A percentile compares a stretch with the other conserved stretches of the same genome.
These are phyloP conservation scores for Lachancea nothofagi DNA, from an alignment of 805 yeast genomes.

Conservation along the genomic window DNA sequence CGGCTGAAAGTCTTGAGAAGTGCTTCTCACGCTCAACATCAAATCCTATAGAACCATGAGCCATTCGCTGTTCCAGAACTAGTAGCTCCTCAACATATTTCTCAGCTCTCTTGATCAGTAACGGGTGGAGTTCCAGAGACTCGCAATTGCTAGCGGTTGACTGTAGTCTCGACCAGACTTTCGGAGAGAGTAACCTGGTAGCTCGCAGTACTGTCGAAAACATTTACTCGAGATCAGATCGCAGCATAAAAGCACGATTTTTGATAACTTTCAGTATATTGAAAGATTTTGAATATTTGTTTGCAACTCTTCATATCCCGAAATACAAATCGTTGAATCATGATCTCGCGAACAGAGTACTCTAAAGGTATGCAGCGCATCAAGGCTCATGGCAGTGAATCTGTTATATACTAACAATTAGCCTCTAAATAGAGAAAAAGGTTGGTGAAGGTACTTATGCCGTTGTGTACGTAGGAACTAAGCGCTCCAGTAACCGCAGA, in stretches of 20 bases:
- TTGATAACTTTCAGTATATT: no score
- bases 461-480: conserved; percentile 79
- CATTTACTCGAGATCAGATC: not conserved
- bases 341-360: conserved; percentile 16
- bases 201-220: not conserved
- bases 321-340: not conserved
- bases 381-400: no score
- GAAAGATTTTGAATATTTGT: not conserved
- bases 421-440: conserved; percentile 49
- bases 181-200: not conserved
- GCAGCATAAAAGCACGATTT: no score
- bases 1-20: conserved; percentile 40
- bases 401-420: conserved; percentile 7
- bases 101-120: conserved; percentile 44
- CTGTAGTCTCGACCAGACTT: conserved; percentile 10
- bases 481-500: conserved; percentile 41
- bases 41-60: conserved; percentile 38
- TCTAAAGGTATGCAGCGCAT: conserved; percentile 18
- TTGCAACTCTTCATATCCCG: not conserved
- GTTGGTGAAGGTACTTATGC: conserved; percentile 99
- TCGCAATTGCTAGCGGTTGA: conserved; percentile 8
- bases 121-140: conserved; percentile 42
- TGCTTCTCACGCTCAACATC: conserved; percentile 45
- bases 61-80: conserved; percentile 38
- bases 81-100: conserved; percentile 38